Evolutionary conservation across 768 basidiomycete species (phyloP).

Genomic region (Chalciporus chontae): DNA sequence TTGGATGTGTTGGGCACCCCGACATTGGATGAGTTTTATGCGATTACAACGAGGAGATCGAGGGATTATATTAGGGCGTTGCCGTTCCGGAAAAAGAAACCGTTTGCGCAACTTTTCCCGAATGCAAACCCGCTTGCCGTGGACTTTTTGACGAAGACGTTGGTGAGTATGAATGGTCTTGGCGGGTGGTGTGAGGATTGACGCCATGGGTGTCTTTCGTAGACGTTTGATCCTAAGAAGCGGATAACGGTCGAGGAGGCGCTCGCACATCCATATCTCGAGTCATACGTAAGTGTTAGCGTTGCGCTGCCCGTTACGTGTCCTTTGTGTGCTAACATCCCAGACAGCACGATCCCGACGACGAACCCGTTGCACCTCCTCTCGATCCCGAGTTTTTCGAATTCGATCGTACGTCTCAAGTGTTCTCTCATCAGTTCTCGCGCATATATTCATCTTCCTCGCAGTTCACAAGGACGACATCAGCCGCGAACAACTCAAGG

Average conservation of each 20-base stretch:
- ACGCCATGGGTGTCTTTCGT: neutral
- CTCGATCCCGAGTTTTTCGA: conserved; percentile 96
- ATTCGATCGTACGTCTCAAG: conserved; percentile 74
- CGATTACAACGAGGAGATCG: conserved; percentile 87
- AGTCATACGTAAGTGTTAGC: conserved; percentile 69
- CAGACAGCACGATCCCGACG: conserved; percentile 85
- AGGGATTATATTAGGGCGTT: conserved; percentile 94
- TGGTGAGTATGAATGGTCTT: conserved; percentile 44
- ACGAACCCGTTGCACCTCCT: conserved; percentile 95
- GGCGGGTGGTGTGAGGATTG: neutral
- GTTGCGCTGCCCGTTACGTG: neutral
- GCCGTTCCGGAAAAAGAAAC: conserved; percentile 85
- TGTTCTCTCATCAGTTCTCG: neutral
- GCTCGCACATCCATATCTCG: conserved; percentile 90
- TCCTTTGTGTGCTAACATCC: conserved; percentile 4
- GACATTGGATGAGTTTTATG: conserved; percentile 95
- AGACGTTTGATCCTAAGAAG: conserved; percentile 98
- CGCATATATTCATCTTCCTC: neutral
- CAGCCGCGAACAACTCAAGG: conserved; percentile 92
- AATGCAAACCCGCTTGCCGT: conserved; percentile 80
- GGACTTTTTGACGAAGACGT: conserved; percentile 77
- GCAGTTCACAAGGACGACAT: conserved; percentile 94
- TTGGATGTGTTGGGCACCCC: conserved; percentile 97
- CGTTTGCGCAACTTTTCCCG: conserved; percentile 85
- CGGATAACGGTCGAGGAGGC: conserved; percentile 93